Base-by-base conservation (phyloP, 345 rosid genomes). In the Populus deltoides region DNA sequence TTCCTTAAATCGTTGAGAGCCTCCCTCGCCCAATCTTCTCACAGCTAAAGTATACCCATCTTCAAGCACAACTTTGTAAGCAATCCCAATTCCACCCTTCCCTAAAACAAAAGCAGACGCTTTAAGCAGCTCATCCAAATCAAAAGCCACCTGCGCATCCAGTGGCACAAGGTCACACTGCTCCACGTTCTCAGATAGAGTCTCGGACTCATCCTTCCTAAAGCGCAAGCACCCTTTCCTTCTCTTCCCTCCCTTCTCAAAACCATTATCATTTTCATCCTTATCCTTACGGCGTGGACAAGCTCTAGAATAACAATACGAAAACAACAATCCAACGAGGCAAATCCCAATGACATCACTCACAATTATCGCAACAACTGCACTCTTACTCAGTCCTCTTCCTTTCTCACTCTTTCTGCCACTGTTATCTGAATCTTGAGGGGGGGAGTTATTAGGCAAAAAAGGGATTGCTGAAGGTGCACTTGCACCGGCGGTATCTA, bases 21-120 rank as follows among this genome's bases (percentile, higher is more conserved):
- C 99, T 24, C 99, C 99, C 86, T 93, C 99, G 3, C 99, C 99
- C 61, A 96, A 82, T 84, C 98, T 88, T 83, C 97, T 86, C 69
- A 94, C 97, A 7, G 97, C 98, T 53, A 93, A 85, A 61, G 91
- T 93, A 35, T 90, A 87, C 38, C 98, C 98, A 66, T 91, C 95
- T 86, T 94, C 97, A 17, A 94, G 93, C 72, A 96, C 98, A 65
- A 96, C 97, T 85, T 94, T 94, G 90, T 96, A 96, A 75, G 92
- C 94, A 61, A 94, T 96, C 38, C 99, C 99, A 39, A 92, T 91
- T 80, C 98, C 97, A 45, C 98, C 91, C 92, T 96, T 96, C 51
- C 99, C 98, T 6, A 96, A 79, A 71, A 96, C 98, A 81, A 96
- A 96, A 74, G 98, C 99, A 0, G 98, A 90, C 57, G 99, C 99